Conservation (phyloP, 176 grass and related monocot species). For the Phoenix roebelenii region DNA sequence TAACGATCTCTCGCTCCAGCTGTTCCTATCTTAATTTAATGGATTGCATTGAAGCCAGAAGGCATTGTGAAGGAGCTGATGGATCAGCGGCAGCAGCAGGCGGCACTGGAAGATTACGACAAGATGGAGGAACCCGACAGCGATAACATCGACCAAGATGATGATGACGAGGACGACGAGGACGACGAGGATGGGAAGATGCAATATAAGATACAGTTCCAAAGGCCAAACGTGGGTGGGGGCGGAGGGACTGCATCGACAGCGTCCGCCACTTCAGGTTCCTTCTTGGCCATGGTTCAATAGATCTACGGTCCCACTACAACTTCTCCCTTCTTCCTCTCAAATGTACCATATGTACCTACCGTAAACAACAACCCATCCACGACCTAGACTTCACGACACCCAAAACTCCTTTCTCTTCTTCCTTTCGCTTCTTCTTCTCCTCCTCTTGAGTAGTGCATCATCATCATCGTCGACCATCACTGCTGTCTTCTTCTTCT, state of each 20-base stretch:
- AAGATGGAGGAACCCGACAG: conserved; percentile 46
- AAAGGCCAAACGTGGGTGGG: conserved; percentile 11
- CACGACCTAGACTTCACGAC: conserved; percentile 23
- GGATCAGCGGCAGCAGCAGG: conserved; percentile 39
- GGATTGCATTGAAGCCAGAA: conserved; percentile 80
- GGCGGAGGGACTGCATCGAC: conserved; percentile 28
- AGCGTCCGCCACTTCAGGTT: conserved; percentile 40
- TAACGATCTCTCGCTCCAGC: too few species aligned
- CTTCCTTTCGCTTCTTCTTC: conserved; percentile 33
- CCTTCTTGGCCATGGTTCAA: conserved; percentile 95
- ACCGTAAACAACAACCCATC: conserved; percentile 28
- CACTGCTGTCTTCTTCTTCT: too few species aligned
- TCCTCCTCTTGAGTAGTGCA: conserved; percentile 9
- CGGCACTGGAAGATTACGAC: conserved; percentile 41
- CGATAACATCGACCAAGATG: conserved; percentile 15
- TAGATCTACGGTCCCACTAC: conserved; percentile 15
- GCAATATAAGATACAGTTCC: conserved; percentile 14
- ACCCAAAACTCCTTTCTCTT: conserved; percentile 25
- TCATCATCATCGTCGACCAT: too few species aligned
- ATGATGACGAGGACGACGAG: not conserved
- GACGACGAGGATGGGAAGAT: conserved; percentile 1
- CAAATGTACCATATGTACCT: conserved; percentile 53
- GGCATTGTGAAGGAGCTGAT: conserved; percentile 84
- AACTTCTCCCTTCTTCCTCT: conserved; percentile 16
- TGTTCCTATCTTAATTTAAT: not conserved